Evolutionary conservation across 2,329 filamentous ascomycete genomes (phyloP).

Genomic region (Nannizziopsis barbatae): DNA sequence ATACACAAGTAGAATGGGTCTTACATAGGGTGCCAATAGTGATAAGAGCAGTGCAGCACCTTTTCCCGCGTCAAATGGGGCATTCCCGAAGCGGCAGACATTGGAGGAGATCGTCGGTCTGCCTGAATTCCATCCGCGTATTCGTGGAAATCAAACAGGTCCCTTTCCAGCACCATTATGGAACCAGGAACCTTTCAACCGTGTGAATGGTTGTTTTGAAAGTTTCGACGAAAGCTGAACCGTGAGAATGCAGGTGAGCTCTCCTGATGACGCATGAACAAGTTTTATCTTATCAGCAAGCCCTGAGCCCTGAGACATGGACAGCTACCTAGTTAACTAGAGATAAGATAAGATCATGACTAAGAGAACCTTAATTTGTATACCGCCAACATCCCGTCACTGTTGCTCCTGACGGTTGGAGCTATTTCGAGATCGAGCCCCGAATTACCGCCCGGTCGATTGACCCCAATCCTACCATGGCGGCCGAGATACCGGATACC

Average conservation of each 20-base stretch:
- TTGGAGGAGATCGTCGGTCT: conserved; percentile 1
- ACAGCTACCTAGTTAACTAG: neutral
- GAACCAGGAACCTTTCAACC: neutral
- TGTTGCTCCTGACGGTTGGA: neutral
- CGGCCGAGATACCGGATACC: conserved; percentile 47
- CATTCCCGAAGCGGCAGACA: conserved; percentile 40
- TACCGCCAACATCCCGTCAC: neutral
- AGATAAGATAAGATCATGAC: neutral
- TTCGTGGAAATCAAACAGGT: neutral
- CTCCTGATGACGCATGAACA: neutral
- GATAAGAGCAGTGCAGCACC: conserved; percentile 88
- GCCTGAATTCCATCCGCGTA: neutral
- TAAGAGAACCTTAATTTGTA: neutral
- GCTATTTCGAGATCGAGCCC: neutral
- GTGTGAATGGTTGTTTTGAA: neutral
- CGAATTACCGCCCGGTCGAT: neutral
- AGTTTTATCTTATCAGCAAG: conserved; percentile 1
- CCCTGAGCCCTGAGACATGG: neutral
- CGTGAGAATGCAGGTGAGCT: neutral
- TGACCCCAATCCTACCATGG: conserved; percentile 25
- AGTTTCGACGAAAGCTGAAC: neutral
- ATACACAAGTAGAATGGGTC: conserved; percentile 15
- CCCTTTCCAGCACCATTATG: neutral
- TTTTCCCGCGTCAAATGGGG: conserved; percentile 75
- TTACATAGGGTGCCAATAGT: conserved; percentile 74